phyloP scores from a whole-genome alignment of 306 rosid species.

The Benincasa hispida region DNA sequence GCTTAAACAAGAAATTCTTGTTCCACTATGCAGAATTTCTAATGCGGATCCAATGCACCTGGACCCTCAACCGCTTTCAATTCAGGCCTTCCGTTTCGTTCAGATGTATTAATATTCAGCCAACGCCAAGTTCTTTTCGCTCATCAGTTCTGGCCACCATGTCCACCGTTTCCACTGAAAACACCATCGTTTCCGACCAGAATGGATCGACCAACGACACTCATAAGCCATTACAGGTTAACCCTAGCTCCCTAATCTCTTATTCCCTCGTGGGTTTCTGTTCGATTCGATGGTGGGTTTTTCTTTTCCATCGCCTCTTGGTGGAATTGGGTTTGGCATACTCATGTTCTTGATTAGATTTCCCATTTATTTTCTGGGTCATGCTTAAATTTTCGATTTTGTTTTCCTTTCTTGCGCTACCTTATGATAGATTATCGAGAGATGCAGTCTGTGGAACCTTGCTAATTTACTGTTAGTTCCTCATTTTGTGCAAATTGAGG shows the following conservation, averaged over 20 bases:
- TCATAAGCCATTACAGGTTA: slow-evolving; percentile 51
- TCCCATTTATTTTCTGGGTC: neutral
- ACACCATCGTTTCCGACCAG: slow-evolving; percentile 13
- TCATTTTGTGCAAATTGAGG: neutral
- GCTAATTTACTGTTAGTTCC: too few relatives aligned
- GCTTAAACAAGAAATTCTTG: neutral
- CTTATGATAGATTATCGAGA: neutral
- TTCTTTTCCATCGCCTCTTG: neutral
- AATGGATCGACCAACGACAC: slow-evolving; percentile 7
- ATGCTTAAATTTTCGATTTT: neutral
- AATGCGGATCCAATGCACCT: slow-evolving; percentile 33
- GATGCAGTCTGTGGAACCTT: neutral
- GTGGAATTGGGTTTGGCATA: neutral
- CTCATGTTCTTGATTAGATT: neutral
- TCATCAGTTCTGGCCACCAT: slow-evolving; percentile 37
- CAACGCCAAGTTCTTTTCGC: slow-evolving; percentile 3
- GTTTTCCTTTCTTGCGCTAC: neutral
- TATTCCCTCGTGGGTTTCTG: neutral
- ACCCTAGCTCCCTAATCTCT: neutral
- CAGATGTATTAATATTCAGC: slow-evolving; percentile 1
- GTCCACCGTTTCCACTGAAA: slow-evolving; percentile 52
- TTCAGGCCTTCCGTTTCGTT: slow-evolving; percentile 14
- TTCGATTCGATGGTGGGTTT: neutral
- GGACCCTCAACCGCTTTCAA: slow-evolving; percentile 21
- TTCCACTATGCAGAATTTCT: neutral